A percentile compares a stretch with the other conserved stretches of the same genome.
Evolutionary conservation across 2,329 filamentous ascomycete species (phyloP).

Genomic region (Metarhizium humberi): DNA sequence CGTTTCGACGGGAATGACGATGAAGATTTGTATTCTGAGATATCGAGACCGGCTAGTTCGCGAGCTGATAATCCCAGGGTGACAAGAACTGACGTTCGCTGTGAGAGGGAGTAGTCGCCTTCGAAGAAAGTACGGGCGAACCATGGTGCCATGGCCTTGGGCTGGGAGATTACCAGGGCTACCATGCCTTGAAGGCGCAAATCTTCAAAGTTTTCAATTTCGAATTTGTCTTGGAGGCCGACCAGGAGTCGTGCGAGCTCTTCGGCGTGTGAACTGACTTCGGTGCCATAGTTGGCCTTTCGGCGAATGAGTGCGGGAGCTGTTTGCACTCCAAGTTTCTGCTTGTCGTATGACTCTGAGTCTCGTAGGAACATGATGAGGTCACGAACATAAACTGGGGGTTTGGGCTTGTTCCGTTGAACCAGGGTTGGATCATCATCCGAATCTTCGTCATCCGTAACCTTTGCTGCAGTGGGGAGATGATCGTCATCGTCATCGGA

Average conservation of each 20-base stretch:
- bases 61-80: constrained; percentile 73
- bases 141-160: constrained; percentile 72
- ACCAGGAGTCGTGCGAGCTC: constrained; percentile 70
- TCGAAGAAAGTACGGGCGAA: constrained; percentile 80
- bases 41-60: constrained; percentile 72
- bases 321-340: constrained; percentile 68
- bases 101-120: constrained; percentile 81
- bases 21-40: constrained; percentile 38
- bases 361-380: constrained; percentile 72
- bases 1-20: constrained; percentile 70
- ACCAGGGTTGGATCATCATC: constrained; percentile 88
- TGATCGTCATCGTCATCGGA: constrained; percentile 44
- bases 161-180: constrained; percentile 67
- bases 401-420: constrained; percentile 69
- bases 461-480: constrained; percentile 71
- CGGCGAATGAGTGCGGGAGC: constrained; percentile 76
- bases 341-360: constrained; percentile 73
- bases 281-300: constrained; percentile 80
- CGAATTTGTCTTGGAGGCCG: constrained; percentile 76
- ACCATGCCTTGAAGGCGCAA: constrained; percentile 73
- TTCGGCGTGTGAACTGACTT: constrained; percentile 75
- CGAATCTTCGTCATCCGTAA: constrained; percentile 81
- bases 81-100: constrained; percentile 73
- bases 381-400: constrained; percentile 86
- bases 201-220: constrained; percentile 68